These are phyloP conservation scores for Ambrosiella beaveri DNA, from an alignment of 2,329 filamentous ascomycete species.

Conservation along the genomic window DNA sequence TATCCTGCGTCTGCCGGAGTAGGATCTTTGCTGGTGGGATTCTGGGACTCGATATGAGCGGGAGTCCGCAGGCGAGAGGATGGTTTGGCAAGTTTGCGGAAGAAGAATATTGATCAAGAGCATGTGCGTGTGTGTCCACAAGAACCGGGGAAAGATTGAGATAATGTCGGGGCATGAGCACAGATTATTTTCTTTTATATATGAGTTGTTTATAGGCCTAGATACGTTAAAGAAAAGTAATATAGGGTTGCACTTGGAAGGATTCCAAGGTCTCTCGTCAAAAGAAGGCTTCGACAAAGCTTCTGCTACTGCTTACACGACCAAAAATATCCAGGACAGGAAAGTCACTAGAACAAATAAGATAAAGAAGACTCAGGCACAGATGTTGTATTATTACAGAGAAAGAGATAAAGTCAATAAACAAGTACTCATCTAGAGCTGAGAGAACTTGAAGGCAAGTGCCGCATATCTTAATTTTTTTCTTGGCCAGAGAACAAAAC, in stretches of 20 bases:
- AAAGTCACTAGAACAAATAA: not conserved
- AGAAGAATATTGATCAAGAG: too few species aligned
- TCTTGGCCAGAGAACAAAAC: too few species aligned
- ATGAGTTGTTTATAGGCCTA: not conserved
- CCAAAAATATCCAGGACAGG: not conserved
- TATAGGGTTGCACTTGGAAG: not conserved
- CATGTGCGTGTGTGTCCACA: too few species aligned
- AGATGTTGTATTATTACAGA: too few species aligned
- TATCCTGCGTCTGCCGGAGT: too few species aligned
- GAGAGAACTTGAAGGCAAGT: too few species aligned
- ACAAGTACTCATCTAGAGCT: too few species aligned
- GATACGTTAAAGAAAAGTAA: not conserved
- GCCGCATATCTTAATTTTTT: too few species aligned
- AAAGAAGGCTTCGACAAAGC: conserved; percentile 1
- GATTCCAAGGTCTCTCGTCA: not conserved
- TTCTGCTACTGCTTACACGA: not conserved
- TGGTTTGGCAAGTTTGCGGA: too few species aligned
- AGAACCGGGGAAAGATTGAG: not conserved
- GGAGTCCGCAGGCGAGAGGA: too few species aligned
- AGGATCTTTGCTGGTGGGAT: too few species aligned
- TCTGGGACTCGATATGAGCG: too few species aligned
- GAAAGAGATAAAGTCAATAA: not conserved
- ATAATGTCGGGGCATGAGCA: not conserved
- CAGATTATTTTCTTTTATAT: not conserved
- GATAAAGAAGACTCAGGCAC: not conserved